Conservation (phyloP, 441 rosid genomes). For the Cnidoscolus chayamansa region DNA sequence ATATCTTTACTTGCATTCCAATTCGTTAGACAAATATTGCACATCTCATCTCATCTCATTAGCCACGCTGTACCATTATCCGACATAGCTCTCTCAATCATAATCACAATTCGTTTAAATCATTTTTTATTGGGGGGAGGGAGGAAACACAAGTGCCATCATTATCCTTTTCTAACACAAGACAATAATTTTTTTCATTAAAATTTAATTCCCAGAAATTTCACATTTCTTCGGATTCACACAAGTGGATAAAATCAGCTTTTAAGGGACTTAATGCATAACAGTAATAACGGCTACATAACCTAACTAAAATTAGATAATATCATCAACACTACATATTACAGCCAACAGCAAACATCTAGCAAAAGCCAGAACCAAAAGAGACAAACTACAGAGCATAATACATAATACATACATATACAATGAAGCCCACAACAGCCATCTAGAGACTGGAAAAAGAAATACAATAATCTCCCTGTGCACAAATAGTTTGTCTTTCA, state of each 20-base stretch:
- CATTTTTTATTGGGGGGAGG: too few species aligned
- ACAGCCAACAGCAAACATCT: neutral
- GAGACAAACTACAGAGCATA: conserved; percentile 13
- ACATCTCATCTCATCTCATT: too few species aligned
- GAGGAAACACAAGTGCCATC: too few species aligned
- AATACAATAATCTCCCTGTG: conserved; percentile 7
- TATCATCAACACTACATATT: neutral
- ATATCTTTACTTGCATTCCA: too few species aligned
- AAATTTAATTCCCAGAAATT: too few species aligned
- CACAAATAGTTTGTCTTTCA: conserved; percentile 5
- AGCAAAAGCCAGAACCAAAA: conserved; percentile 11
- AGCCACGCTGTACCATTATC: too few species aligned
- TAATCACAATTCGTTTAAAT: too few species aligned
- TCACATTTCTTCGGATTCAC: neutral
- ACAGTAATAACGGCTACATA: neutral
- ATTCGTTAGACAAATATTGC: too few species aligned
- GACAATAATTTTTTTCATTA: too few species aligned
- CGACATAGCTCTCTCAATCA: too few species aligned
- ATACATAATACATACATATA: neutral
- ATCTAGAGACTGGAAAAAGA: conserved; percentile 7
- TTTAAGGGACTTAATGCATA: neutral
- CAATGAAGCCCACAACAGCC: conserved; percentile 12
- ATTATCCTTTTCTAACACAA: too few species aligned
- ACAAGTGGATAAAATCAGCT: neutral
- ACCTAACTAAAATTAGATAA: neutral